Conservation (phyloP, 2,329 filamentous ascomycete genomes). For the Laburnicola sp. region DNA sequence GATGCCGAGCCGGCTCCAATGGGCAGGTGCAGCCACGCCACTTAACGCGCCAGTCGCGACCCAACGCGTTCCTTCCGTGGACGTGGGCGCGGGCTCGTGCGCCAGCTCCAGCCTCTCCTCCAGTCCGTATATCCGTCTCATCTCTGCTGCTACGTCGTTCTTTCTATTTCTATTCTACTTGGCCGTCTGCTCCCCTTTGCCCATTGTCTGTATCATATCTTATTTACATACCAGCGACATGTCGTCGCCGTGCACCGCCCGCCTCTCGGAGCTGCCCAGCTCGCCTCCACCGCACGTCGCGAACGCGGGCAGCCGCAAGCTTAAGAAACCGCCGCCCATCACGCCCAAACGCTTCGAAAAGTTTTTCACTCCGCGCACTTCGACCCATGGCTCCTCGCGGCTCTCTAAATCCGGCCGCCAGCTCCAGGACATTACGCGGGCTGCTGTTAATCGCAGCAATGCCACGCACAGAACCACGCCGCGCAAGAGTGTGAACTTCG, state of each 20-base stretch:
- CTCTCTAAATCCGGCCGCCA: constrained; percentile 49
- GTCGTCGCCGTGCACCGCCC: constrained; percentile 33
- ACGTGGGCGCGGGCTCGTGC: constrained; percentile 11
- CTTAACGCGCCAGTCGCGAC: constrained; percentile 22
- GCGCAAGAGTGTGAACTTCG: constrained; percentile 47
- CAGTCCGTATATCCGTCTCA: constrained; percentile 13
- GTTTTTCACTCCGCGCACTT: constrained; percentile 54
- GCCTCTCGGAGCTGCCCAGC: constrained; percentile 41
- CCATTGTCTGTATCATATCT: constrained; percentile 6
- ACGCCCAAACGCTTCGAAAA: constrained; percentile 56
- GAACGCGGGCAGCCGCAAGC: constrained; percentile 41
- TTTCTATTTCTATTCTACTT: background rate
- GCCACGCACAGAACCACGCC: constrained; percentile 35
- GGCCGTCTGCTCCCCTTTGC: background rate
- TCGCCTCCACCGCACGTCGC: constrained; percentile 44
- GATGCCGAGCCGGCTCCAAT: background rate
- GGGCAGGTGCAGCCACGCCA: constrained; percentile 6
- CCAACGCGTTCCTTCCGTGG: constrained; percentile 2
- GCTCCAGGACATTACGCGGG: constrained; percentile 54
- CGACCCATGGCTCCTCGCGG: constrained; percentile 35
- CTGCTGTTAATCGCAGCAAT: constrained; percentile 48
- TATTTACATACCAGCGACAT: constrained; percentile 17
- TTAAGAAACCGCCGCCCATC: constrained; percentile 53
- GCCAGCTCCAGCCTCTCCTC: constrained; percentile 24
- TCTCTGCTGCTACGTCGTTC: background rate